Conservation (phyloP, 805 yeast species). For the Yamadazyma endophytica region DNA sequence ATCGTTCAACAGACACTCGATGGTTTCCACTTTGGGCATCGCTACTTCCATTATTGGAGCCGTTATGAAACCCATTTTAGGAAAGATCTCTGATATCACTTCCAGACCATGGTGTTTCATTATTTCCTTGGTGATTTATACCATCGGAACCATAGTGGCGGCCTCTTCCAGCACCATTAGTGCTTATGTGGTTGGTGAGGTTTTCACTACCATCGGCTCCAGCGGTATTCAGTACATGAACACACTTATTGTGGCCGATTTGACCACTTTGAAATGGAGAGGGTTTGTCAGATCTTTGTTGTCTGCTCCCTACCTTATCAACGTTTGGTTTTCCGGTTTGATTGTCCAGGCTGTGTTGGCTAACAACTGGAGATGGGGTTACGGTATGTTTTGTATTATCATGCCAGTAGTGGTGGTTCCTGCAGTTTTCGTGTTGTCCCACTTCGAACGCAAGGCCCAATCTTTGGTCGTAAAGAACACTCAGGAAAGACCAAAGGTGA, state of each 20-base stretch:
- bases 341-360: conserved; percentile 27
- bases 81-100: conserved; percentile 20
- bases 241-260: conserved; percentile 17
- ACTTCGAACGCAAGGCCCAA: conserved; percentile 27
- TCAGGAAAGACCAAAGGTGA: conserved; percentile 2
- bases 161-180: conserved; percentile 17
- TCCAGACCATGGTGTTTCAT: conserved; percentile 19
- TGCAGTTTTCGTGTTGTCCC: conserved; percentile 24
- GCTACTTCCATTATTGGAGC: conserved; percentile 21
- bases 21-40: conserved; percentile 18
- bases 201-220: conserved; percentile 16
- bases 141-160: conserved; percentile 19
- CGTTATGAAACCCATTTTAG: conserved; percentile 18
- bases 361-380: conserved; percentile 51
- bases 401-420: conserved; percentile 39
- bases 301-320: conserved; percentile 39
- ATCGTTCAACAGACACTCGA: conserved; percentile 16
- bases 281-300: conserved; percentile 15
- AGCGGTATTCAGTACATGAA: conserved; percentile 17
- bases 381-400: conserved; percentile 45
- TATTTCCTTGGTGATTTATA: conserved; percentile 14
- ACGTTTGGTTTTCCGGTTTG: conserved; percentile 39
- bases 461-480: conserved; percentile 6
- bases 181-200: conserved; percentile 21
- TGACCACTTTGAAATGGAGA: conserved; percentile 23